A percentile compares a stretch with the other conserved stretches of the same genome.
These are phyloP conservation scores for Coniochaeta prunicola DNA, from an alignment of 2,329 filamentous ascomycete genomes.

Conservation along the genomic window DNA sequence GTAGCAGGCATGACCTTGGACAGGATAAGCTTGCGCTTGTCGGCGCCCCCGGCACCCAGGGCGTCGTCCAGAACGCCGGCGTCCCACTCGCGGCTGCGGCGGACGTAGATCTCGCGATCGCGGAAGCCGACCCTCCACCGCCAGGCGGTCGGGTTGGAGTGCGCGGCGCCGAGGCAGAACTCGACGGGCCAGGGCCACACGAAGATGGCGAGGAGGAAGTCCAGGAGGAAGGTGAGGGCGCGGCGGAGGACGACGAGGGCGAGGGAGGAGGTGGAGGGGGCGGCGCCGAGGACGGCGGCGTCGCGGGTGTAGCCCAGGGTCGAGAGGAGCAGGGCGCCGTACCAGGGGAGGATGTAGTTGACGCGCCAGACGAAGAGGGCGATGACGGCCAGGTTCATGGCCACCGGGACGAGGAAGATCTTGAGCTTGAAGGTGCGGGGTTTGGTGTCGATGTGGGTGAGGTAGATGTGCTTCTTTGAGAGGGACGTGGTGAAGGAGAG, in stretches of 20 bases:
- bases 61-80: slow-evolving; percentile 44
- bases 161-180: slow-evolving; percentile 55
- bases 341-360: slow-evolving; percentile 63
- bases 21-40: slow-evolving; percentile 51
- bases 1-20: slow-evolving; percentile 62
- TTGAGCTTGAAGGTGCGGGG: slow-evolving; percentile 67
- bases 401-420: slow-evolving; percentile 72
- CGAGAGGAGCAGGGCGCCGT: slow-evolving; percentile 59
- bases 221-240: slow-evolving; percentile 60
- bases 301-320: slow-evolving; percentile 62
- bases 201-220: slow-evolving; percentile 62
- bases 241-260: slow-evolving; percentile 51
- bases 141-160: slow-evolving; percentile 63
- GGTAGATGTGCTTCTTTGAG: slow-evolving; percentile 65
- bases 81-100: slow-evolving; percentile 70
- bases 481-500: slow-evolving; percentile 60
- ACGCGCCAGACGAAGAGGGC: slow-evolving; percentile 60
- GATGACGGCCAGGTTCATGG: slow-evolving; percentile 65
- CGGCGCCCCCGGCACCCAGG: slow-evolving; percentile 29
- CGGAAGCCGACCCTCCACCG: slow-evolving; percentile 68
- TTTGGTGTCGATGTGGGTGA: slow-evolving; percentile 73
- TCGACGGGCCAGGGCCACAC: slow-evolving; percentile 68
- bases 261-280: slow-evolving; percentile 50
- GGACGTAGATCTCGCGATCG: slow-evolving; percentile 73
- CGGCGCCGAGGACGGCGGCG: slow-evolving; percentile 26